Base-by-base conservation (phyloP, 2,329 filamentous ascomycete genomes). In the Botrytis fabae region DNA sequence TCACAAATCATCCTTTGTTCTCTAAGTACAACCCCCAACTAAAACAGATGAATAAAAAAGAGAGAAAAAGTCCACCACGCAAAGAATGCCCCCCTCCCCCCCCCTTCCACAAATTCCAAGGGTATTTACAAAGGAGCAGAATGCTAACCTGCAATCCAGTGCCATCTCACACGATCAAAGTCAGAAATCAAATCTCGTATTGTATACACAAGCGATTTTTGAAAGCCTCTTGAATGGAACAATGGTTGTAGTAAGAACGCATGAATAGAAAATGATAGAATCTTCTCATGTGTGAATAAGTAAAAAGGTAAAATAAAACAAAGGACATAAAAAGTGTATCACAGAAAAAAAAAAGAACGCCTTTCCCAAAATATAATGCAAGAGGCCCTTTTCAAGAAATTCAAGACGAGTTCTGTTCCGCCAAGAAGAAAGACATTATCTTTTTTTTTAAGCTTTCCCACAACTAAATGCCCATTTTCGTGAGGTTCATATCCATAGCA, bases 121-220 rank as follows among this genome's bases (percentile, higher is more conserved):
- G 69, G 69, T 71, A 71, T 71, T 71, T 66, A 71, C 69, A 71
- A 66, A 68, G 46, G 69, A 71, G 60, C 40, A 71, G 40, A 71
- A 66, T 57, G 69, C 69, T 46, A 66, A 65, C 38, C 60, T 28
- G 28, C 60, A 60, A 71, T 65, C 60, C 35, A 64, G 40, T 22
- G 35, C 64, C 35, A 28, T 57, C 35, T 68, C 64, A 57, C 20
- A 57, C n/a, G n/a, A 54, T 68, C 46, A 54, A 54, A 28, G 35
- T 28, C 48, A 16, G 54, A 64, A 40, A 14, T 71, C 46, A 35
- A 71, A 71, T 35, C 38, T 42, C 69, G 54, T n/a, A n/a, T 65
- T 35, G 61, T 42, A 12, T 16, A 46, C 18, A 57, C 35, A 71
- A 42, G 69, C 57, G 46, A 71, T 64, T 35, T 40, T 22, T 35